These are phyloP conservation scores for Pinguiococcus pyrenoidosus DNA, from an alignment of 108 stramenopile genomes.

Conservation along the genomic window DNA sequence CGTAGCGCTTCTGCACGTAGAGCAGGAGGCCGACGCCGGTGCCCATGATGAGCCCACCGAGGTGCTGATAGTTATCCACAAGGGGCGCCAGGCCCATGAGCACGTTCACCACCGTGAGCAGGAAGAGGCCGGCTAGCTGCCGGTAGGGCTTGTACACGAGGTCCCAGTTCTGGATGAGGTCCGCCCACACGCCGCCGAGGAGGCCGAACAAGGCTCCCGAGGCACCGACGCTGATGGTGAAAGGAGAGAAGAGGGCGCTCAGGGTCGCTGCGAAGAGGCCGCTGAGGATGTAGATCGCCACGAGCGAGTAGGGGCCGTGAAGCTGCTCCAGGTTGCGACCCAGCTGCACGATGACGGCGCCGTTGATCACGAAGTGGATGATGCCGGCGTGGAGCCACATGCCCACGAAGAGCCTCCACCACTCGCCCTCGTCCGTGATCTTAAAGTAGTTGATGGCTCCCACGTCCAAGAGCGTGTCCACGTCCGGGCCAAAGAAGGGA, in stretches of 20 bases:
- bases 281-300: constrained; percentile 55
- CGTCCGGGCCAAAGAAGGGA: constrained; percentile 66
- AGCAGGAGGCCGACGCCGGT: constrained; percentile 2
- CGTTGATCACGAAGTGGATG: constrained; percentile 71
- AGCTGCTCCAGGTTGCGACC: constrained; percentile 61
- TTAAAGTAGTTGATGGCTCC: constrained; percentile 60
- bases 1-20: constrained; percentile 4
- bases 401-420: constrained; percentile 62
- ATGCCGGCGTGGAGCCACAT: constrained; percentile 78
- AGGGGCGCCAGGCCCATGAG: constrained; percentile 64
- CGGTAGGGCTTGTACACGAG: constrained; percentile 44
- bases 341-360: constrained; percentile 61
- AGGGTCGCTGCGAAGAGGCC: constrained; percentile 66
- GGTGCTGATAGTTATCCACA: constrained; percentile 73
- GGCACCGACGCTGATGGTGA: constrained; percentile 69
- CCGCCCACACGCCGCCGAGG: constrained; percentile 61
- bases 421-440: constrained; percentile 64
- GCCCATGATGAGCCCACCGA: constrained; percentile 56
- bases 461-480: constrained; percentile 50
- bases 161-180: constrained; percentile 68
- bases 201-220: constrained; percentile 72
- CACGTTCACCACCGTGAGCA: constrained; percentile 64
- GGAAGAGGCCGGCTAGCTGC: constrained; percentile 43
- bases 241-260: constrained; percentile 62
- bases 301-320: constrained; percentile 48